Evolutionary conservation across 805 yeast species (phyloP).

Genomic region (Yarrowia sp.): DNA sequence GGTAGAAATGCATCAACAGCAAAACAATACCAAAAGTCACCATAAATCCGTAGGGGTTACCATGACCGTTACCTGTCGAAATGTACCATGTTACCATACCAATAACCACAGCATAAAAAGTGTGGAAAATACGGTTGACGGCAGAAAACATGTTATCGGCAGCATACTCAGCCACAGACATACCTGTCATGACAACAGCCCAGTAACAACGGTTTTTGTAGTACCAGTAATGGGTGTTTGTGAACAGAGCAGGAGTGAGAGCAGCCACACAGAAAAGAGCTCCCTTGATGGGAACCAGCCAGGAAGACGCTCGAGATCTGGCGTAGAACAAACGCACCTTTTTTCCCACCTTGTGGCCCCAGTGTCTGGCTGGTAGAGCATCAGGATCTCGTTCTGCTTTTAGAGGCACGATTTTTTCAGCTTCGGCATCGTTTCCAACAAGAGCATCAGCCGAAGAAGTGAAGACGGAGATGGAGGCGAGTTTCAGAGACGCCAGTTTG

Average conservation of each 20-base stretch:
- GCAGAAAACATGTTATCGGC: constrained; percentile 38
- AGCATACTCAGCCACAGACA: constrained; percentile 35
- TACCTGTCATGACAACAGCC: constrained; percentile 36
- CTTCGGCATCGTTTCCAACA: not conserved
- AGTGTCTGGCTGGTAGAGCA: constrained; percentile 3
- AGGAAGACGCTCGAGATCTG: not conserved
- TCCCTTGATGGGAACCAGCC: constrained; percentile 32
- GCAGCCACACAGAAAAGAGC: constrained; percentile 31
- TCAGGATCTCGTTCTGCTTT: constrained; percentile 17
- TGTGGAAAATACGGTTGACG: constrained; percentile 32
- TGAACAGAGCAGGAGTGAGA: constrained; percentile 33
- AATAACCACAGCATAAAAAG: constrained; percentile 35
- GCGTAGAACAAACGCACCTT: not conserved
- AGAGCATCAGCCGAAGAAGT: constrained; percentile 7
- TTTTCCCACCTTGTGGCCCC: not conserved
- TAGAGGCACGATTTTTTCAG: constrained; percentile 11
- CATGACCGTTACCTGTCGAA: constrained; percentile 37
- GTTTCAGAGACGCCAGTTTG: not conserved
- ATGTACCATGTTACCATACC: constrained; percentile 41
- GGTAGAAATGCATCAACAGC: constrained; percentile 27
- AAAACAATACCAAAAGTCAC: constrained; percentile 28
- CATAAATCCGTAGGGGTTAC: constrained; percentile 37
- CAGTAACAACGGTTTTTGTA: constrained; percentile 34
- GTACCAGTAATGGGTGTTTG: constrained; percentile 33
- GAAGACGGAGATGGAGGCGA: constrained; percentile 5